Evolutionary conservation across 169 alveolate genomes (phyloP), one percentile per base, ranked within the genome.

Genomic region (Theileria parva): DNA sequence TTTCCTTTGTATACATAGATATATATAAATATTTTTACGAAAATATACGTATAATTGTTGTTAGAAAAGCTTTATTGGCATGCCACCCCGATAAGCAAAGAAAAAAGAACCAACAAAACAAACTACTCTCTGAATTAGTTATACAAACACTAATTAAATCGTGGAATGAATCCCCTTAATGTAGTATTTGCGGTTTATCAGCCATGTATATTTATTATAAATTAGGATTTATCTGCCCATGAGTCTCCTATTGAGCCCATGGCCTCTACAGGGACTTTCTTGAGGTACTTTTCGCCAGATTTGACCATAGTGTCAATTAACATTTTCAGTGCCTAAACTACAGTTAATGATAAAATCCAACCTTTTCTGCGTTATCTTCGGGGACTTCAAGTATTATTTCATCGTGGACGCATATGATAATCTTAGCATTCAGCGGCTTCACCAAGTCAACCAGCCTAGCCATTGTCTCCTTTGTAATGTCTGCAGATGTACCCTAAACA

Each of bases 401-500:
- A 71, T 92, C 95, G 80, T 92, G 95, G 1, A 92, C 88, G 71
- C 95, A 93, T 80, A 93, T 77, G 68, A 93, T 88, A 76, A 92
- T 80, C 75, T 80, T 76, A 23, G 94, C 96, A 61, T 73, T 68
- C 55, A 92, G 67, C n/a, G 68, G 80, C 34, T 53, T 81, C 30
- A 92, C 86, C 65, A 74, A 80, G 65, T 74, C 86, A 39, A 86
- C 92, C 50, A 93, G 85, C 57, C 78, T 73, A 23, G 92, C 96
- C 90, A 93, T 70, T 44, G 95, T 80, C 71, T 92, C 92, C 71
- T 93, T 93, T n/a, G 93, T 88, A n/a, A 93, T 93, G 60, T 92
- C 95, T 7, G 95, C 95, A 48, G 95, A 93, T 12, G 96, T 93
- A 12, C 96, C 96, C 48, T 37, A 88, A 83, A 60, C n/a, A n/a